phyloP scores from a whole-genome alignment of 345 rosid genomes.

The Excoecaria cochinchinensis region DNA sequence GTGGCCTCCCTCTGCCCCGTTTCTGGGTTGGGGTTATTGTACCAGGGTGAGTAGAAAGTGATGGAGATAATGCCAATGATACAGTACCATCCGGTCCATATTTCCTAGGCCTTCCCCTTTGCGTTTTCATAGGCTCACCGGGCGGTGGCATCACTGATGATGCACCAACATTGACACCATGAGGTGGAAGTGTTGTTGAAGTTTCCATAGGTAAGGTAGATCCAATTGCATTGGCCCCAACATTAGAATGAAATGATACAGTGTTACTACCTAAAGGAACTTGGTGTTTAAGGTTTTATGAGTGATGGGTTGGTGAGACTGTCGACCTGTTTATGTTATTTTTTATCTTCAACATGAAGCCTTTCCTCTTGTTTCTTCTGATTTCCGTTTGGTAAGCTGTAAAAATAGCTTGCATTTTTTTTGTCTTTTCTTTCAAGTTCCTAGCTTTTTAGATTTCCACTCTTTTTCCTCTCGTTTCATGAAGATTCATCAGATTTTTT shows the following conservation, averaged over 20 bases:
- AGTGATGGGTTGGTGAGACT: constrained; percentile 52
- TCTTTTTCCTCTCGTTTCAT: constrained; percentile 9
- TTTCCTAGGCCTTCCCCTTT: constrained; percentile 90
- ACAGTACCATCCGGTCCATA: constrained; percentile 77
- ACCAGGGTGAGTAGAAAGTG: constrained; percentile 57
- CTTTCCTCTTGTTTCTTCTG: constrained; percentile 37
- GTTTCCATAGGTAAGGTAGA: constrained; percentile 54
- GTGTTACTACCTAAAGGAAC: constrained; percentile 47
- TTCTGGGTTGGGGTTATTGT: constrained; percentile 57
- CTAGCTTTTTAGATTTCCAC: constrained; percentile 28
- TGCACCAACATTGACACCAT: constrained; percentile 52
- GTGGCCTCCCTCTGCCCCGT: constrained; percentile 94
- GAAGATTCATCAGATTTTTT: constrained; percentile 15
- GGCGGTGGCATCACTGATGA: constrained; percentile 37
- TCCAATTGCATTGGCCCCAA: constrained; percentile 47
- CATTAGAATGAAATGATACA: constrained; percentile 60
- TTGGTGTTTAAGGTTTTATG: constrained; percentile 41
- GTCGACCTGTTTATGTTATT: constrained; percentile 40
- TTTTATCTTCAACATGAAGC: constrained; percentile 43
- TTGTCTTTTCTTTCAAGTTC: constrained; percentile 35
- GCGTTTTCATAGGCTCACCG: constrained; percentile 60
- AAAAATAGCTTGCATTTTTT: constrained; percentile 34
- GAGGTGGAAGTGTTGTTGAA: constrained; percentile 51
- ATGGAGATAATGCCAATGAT: constrained; percentile 73
- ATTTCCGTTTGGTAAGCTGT: constrained; percentile 53